Conservation (phyloP, 2,329 filamentous ascomycete species). For the Celoporthe dispersa region DNA sequence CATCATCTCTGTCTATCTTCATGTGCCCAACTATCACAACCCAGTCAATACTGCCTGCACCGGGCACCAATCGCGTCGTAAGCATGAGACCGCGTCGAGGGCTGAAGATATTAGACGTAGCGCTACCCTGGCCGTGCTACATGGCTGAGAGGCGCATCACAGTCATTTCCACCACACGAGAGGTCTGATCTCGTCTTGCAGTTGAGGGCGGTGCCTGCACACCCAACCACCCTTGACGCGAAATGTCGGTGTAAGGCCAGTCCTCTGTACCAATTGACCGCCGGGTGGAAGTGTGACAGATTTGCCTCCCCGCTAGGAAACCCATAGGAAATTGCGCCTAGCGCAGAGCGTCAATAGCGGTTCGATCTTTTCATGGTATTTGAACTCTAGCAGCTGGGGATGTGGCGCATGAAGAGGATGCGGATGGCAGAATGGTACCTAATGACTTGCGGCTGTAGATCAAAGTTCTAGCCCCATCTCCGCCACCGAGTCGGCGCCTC, state of each 20-base stretch:
- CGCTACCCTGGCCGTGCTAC: background rate
- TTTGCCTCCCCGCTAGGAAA: background rate
- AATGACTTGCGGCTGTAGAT: background rate
- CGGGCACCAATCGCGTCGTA: background rate
- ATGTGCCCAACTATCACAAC: background rate
- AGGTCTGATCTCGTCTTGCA: background rate
- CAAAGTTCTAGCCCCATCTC: conserved; percentile 21
- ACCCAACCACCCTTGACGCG: background rate
- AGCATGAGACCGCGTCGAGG: background rate
- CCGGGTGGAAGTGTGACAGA: background rate
- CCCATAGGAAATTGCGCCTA: background rate
- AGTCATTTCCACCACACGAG: background rate
- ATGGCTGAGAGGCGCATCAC: background rate
- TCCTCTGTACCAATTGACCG: background rate
- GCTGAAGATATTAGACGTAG: background rate
- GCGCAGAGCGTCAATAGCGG: background rate
- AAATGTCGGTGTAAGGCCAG: background rate
- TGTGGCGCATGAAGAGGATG: background rate
- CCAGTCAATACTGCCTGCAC: background rate
- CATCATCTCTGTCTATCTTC: background rate
- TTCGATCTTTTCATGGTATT: background rate
- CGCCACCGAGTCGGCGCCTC: conserved; percentile 24
- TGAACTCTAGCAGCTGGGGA: background rate
- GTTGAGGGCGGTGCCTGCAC: background rate
- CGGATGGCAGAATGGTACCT: background rate